Conservation (phyloP, 495 filamentous ascomycete genomes). For the Annulohypoxylon moriforme region DNA sequence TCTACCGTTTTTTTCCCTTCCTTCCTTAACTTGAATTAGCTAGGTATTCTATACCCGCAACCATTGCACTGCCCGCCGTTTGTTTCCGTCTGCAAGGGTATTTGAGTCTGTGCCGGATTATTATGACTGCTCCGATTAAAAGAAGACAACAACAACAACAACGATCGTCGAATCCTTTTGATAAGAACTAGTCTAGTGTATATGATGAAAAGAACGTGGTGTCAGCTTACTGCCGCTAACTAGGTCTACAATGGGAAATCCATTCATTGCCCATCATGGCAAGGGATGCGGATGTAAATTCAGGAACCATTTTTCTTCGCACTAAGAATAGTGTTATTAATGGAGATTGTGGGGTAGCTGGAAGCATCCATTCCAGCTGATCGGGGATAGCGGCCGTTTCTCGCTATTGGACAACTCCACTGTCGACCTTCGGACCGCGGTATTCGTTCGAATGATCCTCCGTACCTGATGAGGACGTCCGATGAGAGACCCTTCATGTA, state of each 20-base stretch:
- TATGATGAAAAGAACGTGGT: not conserved
- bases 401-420: constrained; percentile 18
- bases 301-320: constrained; percentile 6
- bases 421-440: not conserved
- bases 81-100: not conserved
- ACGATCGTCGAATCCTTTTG: constrained; percentile 8
- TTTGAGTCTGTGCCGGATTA: not conserved
- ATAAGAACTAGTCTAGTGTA: not conserved
- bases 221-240: constrained; percentile 1
- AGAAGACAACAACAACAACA: constrained; percentile 1
- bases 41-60: not conserved
- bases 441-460: constrained; percentile 1
- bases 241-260: not conserved
- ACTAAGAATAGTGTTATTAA: constrained; percentile 23
- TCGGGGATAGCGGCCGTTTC: constrained; percentile 38
- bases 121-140: constrained; percentile 7
- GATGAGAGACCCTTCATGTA: not conserved
- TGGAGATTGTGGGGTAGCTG: constrained; percentile 30
- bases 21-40: not conserved
- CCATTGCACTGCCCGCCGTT: constrained; percentile 13
- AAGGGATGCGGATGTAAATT: not conserved
- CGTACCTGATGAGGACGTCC: not conserved
- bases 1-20: not conserved
- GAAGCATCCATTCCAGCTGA: constrained; percentile 4
- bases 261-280: constrained; percentile 1